Base-by-base conservation (phyloP, 768 basidiomycete species). In the Artomyces pyxidatus region DNA sequence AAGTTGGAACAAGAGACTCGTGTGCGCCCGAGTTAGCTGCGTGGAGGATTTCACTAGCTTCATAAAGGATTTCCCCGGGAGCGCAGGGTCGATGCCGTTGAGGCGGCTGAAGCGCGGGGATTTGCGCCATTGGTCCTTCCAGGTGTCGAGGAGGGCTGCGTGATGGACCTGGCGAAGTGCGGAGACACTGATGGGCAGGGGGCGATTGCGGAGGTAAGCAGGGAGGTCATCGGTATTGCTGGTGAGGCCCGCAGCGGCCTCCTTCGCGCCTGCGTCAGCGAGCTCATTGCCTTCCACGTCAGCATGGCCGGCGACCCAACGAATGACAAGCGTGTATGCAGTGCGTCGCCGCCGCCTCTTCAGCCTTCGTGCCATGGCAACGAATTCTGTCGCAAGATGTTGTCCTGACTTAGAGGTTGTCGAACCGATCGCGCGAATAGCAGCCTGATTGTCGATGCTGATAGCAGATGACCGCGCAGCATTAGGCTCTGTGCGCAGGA, bases 261-360 rank as follows among this genome's bases (percentile, higher is more conserved):
- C n/a, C 39, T 60, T 62, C 0, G 62, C 62, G n/a, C 50, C 26
- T 0, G 22, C 32, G 48, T 63, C 62, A 2, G 50, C 58, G 2
- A 19, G 5, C 42, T 63, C 59, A 35, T 63, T 63, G 7, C 59
- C 58, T 6, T 32, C 39, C 2, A 62, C 48, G 12, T 43, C 53
- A 5, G 16, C 16, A 42, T 63, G 62, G 37, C 32, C 32, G 32
- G 32, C 14, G 1, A 35, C 32, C 32, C 32, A 35, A 8, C 32
- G 32, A 2, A 35, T 3, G 1, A 17, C 17, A 3, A 35, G 32
- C 5, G 27, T 40, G 17, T n/a, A 7, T 12, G 11, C 21, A n/a
- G n/a, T n/a, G 22, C 9, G 14, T 10, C 9, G 7, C n/a, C 37
- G 42, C 11, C 52, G 19, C 0, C 42, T 14, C 28, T 55, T 55